Evolutionary conservation across 2,329 filamentous ascomycete species (phyloP).

Genomic region (Fusarium luffae): DNA sequence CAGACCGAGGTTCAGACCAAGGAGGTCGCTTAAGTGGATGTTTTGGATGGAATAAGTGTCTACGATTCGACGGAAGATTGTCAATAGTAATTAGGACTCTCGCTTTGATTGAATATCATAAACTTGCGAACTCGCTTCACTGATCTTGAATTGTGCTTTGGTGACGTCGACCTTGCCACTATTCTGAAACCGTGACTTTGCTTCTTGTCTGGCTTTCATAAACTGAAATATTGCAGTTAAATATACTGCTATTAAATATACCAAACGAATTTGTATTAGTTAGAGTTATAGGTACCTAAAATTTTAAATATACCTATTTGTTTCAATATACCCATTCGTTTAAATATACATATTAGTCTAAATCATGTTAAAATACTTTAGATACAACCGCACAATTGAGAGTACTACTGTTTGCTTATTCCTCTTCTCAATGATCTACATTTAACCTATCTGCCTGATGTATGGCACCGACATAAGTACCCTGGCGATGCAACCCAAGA

Average conservation of each 20-base stretch:
- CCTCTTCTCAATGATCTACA: not conserved
- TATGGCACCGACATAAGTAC: fast-evolving
- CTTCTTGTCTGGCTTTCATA: fast-evolving
- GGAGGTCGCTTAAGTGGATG: conserved; percentile 18
- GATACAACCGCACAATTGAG: fast-evolving
- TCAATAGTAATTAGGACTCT: not conserved
- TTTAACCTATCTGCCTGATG: not conserved
- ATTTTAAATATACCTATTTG: too few relatives aligned
- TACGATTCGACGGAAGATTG: not conserved
- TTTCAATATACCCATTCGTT: too few relatives aligned
- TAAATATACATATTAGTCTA: too few relatives aligned
- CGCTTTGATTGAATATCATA: not conserved
- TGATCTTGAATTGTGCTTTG: not conserved
- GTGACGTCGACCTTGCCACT: not conserved
- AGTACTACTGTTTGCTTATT: fast-evolving
- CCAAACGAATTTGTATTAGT: too few relatives aligned
- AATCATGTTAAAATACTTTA: too few relatives aligned
- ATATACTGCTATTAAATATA: too few relatives aligned
- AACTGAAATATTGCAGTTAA: too few relatives aligned
- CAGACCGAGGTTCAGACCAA: conserved; percentile 10
- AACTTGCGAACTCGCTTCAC: not conserved
- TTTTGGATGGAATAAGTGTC: not conserved
- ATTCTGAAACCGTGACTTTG: fast-evolving
- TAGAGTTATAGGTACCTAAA: too few relatives aligned
- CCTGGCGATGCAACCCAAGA: not conserved